These are phyloP conservation scores for Isabelozyma pseudorhagii DNA, from an alignment of 805 yeast genomes.

Conservation along the genomic window DNA sequence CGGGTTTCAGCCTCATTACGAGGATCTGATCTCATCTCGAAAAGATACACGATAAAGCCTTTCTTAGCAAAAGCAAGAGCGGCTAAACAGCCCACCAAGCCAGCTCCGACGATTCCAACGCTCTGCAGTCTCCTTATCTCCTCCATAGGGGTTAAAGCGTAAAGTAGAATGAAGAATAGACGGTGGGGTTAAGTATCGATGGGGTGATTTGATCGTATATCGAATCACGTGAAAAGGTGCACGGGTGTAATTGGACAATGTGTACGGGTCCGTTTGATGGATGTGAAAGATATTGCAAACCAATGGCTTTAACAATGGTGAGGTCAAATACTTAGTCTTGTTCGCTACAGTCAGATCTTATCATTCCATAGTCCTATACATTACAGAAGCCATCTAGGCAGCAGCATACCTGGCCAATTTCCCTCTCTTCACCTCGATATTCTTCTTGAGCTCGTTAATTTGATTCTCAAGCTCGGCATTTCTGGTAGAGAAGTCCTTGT, in stretches of 20 bases:
- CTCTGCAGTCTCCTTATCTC: slow-evolving; percentile 4
- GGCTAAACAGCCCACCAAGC: slow-evolving; percentile 82
- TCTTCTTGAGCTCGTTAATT: slow-evolving; percentile 20
- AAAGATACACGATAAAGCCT: slow-evolving; percentile 71
- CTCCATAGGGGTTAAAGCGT: background rate
- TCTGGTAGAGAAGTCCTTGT: slow-evolving; percentile 32
- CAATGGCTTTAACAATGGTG: background rate
- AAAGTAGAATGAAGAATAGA: background rate
- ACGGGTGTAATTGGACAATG: too few relatives aligned
- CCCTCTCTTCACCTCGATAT: slow-evolving; percentile 23
- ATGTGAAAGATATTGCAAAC: background rate
- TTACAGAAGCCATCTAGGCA: background rate
- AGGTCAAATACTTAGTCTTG: too few relatives aligned
- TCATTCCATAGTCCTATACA: too few relatives aligned
- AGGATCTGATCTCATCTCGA: slow-evolving; percentile 72
- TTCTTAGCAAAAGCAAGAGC: slow-evolving; percentile 74
- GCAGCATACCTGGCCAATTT: slow-evolving; percentile 15
- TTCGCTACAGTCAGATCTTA: too few relatives aligned
- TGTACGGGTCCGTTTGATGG: too few relatives aligned
- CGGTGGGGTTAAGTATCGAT: background rate
- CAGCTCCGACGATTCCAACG: slow-evolving; percentile 78
- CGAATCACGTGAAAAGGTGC: background rate
- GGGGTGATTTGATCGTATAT: background rate
- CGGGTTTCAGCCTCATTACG: slow-evolving; percentile 32
- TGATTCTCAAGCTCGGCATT: slow-evolving; percentile 33